A percentile compares a stretch with the other conserved stretches of the same genome.
phyloP scores from a whole-genome alignment of 2,329 filamentous ascomycete genomes.

The Berkeleyomyces basicola region DNA sequence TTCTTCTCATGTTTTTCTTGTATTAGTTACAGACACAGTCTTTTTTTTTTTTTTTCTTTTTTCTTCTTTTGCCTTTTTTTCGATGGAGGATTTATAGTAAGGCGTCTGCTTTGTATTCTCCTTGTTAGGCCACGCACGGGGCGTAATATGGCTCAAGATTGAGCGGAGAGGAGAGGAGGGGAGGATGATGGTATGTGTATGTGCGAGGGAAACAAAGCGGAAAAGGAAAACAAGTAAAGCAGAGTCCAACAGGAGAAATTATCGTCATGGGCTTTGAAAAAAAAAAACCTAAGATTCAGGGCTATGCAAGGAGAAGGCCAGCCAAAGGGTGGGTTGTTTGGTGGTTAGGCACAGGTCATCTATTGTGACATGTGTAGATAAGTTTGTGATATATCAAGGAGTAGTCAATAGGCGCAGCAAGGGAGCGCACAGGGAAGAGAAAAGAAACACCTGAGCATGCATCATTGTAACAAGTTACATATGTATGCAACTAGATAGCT shows the following conservation, averaged over 20 bases:
- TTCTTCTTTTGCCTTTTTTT: neutral
- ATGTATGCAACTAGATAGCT: neutral
- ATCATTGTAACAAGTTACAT: neutral
- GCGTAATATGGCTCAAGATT: neutral
- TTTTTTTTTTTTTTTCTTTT: neutral
- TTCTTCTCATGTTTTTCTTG: no score
- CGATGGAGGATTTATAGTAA: neutral
- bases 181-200: neutral
- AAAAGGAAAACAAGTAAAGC: neutral
- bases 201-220: neutral
- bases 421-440: neutral
- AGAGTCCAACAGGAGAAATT: neutral
- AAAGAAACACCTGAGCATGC: neutral
- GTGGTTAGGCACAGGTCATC: neutral
- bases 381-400: neutral
- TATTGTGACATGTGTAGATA: neutral
- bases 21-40: no score
- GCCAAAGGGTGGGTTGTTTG: neutral
- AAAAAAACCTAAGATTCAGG: neutral
- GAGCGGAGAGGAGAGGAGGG: neutral
- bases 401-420: neutral
- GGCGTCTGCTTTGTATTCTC: neutral
- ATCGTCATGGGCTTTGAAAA: neutral
- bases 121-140: neutral
- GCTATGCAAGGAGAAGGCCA: neutral